Conservation (phyloP, 768 basidiomycete genomes). For the Tephrocybe sp. region DNA sequence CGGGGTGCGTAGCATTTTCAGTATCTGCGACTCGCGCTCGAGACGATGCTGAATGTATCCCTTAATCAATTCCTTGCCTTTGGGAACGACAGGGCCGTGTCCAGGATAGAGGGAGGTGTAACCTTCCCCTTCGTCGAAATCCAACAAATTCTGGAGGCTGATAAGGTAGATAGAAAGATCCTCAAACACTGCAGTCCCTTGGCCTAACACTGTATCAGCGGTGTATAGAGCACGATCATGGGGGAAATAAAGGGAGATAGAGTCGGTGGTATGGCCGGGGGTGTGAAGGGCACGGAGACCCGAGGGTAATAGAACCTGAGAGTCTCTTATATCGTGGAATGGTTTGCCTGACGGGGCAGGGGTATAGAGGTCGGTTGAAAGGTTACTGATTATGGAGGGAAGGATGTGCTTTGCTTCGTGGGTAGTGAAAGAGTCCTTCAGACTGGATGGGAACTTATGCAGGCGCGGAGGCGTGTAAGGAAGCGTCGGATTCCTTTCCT, state of each 20-base stretch:
- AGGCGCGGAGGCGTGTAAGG: constrained; percentile 67
- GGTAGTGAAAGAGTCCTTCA: constrained; percentile 14
- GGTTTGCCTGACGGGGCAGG: constrained; percentile 37
- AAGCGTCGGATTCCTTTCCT: constrained; percentile 36
- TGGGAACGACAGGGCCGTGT: constrained; percentile 76
- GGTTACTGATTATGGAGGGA: constrained; percentile 34
- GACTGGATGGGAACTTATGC: constrained; percentile 63
- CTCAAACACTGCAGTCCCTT: constrained; percentile 88
- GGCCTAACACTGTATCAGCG: constrained; percentile 87
- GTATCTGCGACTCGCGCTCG: constrained; percentile 77
- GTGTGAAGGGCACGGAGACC: constrained; percentile 72
- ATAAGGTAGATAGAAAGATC: constrained; percentile 71
- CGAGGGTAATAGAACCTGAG: constrained; percentile 45
- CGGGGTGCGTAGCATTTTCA: constrained; percentile 43
- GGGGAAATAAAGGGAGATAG: constrained; percentile 68
- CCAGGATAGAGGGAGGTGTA: constrained; percentile 75
- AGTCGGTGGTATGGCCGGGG: constrained; percentile 91
- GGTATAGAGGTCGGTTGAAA: constrained; percentile 43
- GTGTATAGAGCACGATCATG: constrained; percentile 81
- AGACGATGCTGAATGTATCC: constrained; percentile 80
- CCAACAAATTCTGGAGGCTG: constrained; percentile 58
- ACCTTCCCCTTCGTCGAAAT: constrained; percentile 29
- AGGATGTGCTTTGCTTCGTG: constrained; percentile 31
- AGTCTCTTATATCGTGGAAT: constrained; percentile 59
- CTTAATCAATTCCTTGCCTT: constrained; percentile 59